Base-by-base conservation (phyloP, 2,329 filamentous ascomycete genomes). In the Venturia asperata region DNA sequence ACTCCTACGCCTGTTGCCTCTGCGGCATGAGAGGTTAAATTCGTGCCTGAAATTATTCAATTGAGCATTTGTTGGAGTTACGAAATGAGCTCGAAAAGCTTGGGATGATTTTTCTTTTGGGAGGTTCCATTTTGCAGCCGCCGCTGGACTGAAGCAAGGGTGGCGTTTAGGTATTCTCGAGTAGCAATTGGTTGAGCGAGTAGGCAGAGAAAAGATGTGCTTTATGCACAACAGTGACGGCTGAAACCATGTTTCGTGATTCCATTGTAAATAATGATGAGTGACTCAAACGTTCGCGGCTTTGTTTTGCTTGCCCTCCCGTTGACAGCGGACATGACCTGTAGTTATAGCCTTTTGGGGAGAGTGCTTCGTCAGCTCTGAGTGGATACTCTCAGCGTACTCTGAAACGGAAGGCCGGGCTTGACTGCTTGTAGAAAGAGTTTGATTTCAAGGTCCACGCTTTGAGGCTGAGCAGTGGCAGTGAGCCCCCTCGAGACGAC, bases 211-310 rank as follows among this genome's bases (percentile, higher is more conserved):
- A 58, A 58, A 37, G 15, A 58, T 34, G 52, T 58, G 27, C 19
- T 37, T 58, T 58, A 58, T 58, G 52, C 52, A 34, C 37, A n/a
- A 58, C 52, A n/a, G 3, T 58, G 52, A 37, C 30, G 19, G 52
- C 34, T 37, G 52, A 37, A 7, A 3, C 7, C 2, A n/a, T 37
- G 30, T 58, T 37, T 37, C 27, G 30, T 58, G 52, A 58, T 37
- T 37, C 30, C 17, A 19, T 19, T n/a, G 6, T 37, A 24, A 30
- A 7, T 1, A 34, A 6, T 56, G 24, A 34, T 34, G 27, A 58
- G 24, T 52, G 21, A 52, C 47, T 15, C n/a, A 9, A 9, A 27
- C 15, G 11, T 15, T 34, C 13, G 47, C 3, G 15, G 47, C 47
- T 52, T 52, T 52, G 47, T 52, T 24, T 15, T 7, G 13, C 2